Percentiles rank a stretch among this genome's conserved stretches.
Conservation (phyloP, 2,329 filamentous ascomycete species). For the Hymenotorrendiella dingleyae region DNA sequence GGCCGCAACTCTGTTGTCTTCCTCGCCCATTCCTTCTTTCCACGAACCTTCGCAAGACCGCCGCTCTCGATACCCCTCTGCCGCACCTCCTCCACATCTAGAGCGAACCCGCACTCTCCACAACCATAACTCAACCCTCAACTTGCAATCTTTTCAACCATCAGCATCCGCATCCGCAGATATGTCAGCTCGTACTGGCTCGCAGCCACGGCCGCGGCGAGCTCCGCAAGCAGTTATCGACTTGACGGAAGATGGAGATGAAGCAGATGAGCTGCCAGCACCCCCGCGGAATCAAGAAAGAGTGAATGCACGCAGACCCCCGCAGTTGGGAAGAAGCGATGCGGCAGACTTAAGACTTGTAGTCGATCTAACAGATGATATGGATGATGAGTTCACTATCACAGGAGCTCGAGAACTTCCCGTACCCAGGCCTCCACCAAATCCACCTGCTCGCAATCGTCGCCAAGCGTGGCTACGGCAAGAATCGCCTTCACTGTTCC, state of each 20-base stretch:
- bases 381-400: slow-evolving; percentile 31
- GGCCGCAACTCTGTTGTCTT: slow-evolving; percentile 23
- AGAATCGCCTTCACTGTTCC: slow-evolving; percentile 7
- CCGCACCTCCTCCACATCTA: slow-evolving; percentile 3
- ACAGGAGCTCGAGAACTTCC: slow-evolving; percentile 22
- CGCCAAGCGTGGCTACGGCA: background rate
- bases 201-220: slow-evolving; percentile 18
- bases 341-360: slow-evolving; percentile 28
- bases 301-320: slow-evolving; percentile 17
- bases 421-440: background rate
- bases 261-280: slow-evolving; percentile 4
- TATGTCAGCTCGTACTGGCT: slow-evolving; percentile 20
- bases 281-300: background rate
- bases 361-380: slow-evolving; percentile 49
- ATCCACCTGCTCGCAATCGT: background rate
- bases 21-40: slow-evolving; percentile 21
- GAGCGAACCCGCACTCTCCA: background rate
- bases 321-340: slow-evolving; percentile 27
- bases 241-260: slow-evolving; percentile 29
- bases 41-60: slow-evolving; percentile 14
- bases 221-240: slow-evolving; percentile 29
- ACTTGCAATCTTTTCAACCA: too few species aligned
- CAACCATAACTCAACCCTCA: slow-evolving; percentile 12
- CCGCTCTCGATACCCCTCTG: slow-evolving; percentile 7
- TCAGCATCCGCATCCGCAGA: too few species aligned